Base-by-base conservation (phyloP, 768 basidiomycete genomes). In the Leucosporidium scottii region DNA sequence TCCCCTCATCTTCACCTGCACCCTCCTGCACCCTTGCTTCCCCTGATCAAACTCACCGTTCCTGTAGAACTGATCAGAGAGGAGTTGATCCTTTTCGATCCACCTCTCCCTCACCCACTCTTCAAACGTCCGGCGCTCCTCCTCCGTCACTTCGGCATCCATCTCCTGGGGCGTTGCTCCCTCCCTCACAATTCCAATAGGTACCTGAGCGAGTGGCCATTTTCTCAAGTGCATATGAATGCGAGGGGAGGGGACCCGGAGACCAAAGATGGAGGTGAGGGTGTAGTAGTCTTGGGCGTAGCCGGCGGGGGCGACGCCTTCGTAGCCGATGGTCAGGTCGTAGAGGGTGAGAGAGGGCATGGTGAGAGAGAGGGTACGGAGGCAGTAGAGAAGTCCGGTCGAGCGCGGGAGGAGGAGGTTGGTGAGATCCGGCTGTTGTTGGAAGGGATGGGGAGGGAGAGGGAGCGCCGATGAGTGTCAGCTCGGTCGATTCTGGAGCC, bases 291-390 rank as follows among this genome's bases (percentile, higher is more conserved):
- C 67, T 53, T 76, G 73, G 17, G 70, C 73, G 70, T 75, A 74
- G 10, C 57, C 57, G 17, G 51, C 60, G 3, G 63, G 34, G n/a
- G 62, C 64, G 6, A 76, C 67, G 30, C 73, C 74, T 0, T 92
- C 90, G 79, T 99, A 99, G 31, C 87, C 84, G 69, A 94, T 82
- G 0, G 96, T 98, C 55, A 96, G 81, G 76, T 98, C 96, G n/a
- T 98, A 80, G 18, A 99, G 78, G 72, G 86, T 84, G 66, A 99
- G 80, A 62, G 83, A 83, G 31, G 87, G 87, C 28, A 93, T 83
- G 66, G 87, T 84, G 27, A 91, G 86, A 21, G 85, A 82, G 17
- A 97, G 83, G 0, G 91, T 86, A 34, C 90, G 85, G 56, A 98
- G 81, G 72, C 86, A 88, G 76, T 89, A 90, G 66, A 88, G 86